Base-by-base conservation (phyloP, 228 moss, liverwort and hornwort species). In the Sphagnum fallax region DNA sequence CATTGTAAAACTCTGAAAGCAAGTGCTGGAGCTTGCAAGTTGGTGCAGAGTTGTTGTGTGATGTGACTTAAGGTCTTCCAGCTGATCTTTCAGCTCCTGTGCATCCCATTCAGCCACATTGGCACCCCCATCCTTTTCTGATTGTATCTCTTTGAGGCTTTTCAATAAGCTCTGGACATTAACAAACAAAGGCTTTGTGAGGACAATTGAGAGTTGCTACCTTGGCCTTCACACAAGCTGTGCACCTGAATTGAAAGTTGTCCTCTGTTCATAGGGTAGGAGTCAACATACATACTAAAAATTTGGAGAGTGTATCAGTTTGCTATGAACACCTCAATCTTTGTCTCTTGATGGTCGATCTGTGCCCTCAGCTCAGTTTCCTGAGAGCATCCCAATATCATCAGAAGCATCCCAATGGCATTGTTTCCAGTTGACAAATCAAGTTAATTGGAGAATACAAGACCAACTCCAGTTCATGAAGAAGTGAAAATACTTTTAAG, bases 11-110 rank as follows among this genome's bases (percentile, higher is more conserved):
- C 95, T 77, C 92, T 83, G 32, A 32, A 32, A 32, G 32, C 32
- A 32, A 32, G 32, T 32, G 32, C 32, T 32, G 13, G 77, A 65
- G 47, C 78, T 53, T 76, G 82, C 85, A 85, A 85, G 79, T 60
- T 74, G 76, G 47, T 79, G 79, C 63, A 79, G 75, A 72, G 82
- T 68, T 62, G 70, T 51, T 64, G 52, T 63, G 70, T 85, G 86
- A 65, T 86, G 82, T 18, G 80, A 58, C 75, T 77, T 82, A 69
- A 86, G 58, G 65, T 82, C 79, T 69, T 75, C 72, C 69, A 86
- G 52, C 69, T 86, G 79, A 60, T 79, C 79, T 57, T 69, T 80
- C 49, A 86, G 58, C 68, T 69, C 73, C 66, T 64, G 15, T 13
- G n/a, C 72, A 13, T 75, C 57, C 67, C 72, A 61, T 5, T 82